Percentiles rank a stretch among this genome's conserved stretches.
Conservation (phyloP, 768 basidiomycete genomes). For the Lentinula guzmanii region DNA sequence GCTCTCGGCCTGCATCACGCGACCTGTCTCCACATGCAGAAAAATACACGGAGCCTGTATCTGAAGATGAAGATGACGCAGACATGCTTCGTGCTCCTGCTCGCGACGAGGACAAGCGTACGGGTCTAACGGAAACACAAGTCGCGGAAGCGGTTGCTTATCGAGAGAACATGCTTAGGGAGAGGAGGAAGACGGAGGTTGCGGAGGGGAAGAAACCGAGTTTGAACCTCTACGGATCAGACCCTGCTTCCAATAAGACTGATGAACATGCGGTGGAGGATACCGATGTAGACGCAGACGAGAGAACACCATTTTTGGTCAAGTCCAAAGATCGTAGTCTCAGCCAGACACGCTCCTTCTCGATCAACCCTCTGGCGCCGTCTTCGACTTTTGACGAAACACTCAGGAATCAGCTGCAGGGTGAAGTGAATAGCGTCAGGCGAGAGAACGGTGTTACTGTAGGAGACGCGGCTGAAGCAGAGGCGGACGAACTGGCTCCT, state of each 20-base stretch:
- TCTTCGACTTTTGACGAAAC: constrained; percentile 82
- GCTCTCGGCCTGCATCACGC: constrained; percentile 37
- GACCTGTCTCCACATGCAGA: constrained; percentile 21
- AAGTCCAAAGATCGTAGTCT: constrained; percentile 17
- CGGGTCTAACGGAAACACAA: constrained; percentile 66
- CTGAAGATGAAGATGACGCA: constrained; percentile 93
- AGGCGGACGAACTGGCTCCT: constrained; percentile 19
- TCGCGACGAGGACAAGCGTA: constrained; percentile 75
- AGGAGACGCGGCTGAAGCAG: constrained; percentile 33
- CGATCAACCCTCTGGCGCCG: constrained; percentile 84
- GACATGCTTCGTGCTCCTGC: constrained; percentile 62
- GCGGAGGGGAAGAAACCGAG: constrained; percentile 7
- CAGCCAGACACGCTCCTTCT: constrained; percentile 27
- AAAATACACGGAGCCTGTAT: constrained; percentile 84
- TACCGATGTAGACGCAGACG: constrained; percentile 17
- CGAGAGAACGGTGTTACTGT: constrained; percentile 21
- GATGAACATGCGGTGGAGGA: constrained; percentile 17
- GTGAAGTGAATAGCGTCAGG: constrained; percentile 20
- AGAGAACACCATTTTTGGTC: constrained; percentile 31
- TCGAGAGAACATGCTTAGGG: constrained; percentile 76
- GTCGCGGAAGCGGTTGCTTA: constrained; percentile 83
- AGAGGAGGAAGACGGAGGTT: constrained; percentile 20
- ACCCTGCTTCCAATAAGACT: not conserved
- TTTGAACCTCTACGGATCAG: not conserved
- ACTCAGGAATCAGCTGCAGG: constrained; percentile 58